phyloP scores from a whole-genome alignment of 1,284 basidiomycete genomes.

The Rhodotorula sp. region DNA sequence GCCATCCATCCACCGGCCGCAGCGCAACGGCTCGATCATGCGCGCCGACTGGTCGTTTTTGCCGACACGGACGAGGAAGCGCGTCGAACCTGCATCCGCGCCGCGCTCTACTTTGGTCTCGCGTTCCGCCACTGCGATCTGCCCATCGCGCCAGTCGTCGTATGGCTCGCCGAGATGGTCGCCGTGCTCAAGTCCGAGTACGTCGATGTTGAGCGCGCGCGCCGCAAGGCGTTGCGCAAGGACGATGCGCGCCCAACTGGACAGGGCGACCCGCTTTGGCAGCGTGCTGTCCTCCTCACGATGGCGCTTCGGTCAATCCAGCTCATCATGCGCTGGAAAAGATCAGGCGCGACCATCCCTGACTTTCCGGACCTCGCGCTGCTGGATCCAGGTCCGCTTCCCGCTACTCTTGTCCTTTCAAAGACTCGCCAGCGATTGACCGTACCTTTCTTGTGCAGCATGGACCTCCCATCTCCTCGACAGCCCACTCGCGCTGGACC shows the following conservation, averaged over 20 bases:
- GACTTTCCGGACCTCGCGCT: slow-evolving; percentile 67
- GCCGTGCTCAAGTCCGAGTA: slow-evolving; percentile 62
- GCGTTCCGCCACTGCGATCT: slow-evolving; percentile 63
- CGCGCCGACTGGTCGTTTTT: slow-evolving; percentile 68
- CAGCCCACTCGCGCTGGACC: slow-evolving; percentile 56
- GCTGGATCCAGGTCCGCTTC: slow-evolving; percentile 58
- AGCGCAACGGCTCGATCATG: slow-evolving; percentile 60
- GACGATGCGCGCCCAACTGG: not conserved
- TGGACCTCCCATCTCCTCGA: slow-evolving; percentile 64
- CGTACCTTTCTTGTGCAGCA: slow-evolving; percentile 49
- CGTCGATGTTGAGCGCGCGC: slow-evolving; percentile 44
- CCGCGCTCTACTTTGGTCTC: slow-evolving; percentile 70
- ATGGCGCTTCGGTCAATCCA: slow-evolving; percentile 34
- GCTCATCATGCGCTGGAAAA: slow-evolving; percentile 13
- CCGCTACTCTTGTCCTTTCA: too few relatives aligned
- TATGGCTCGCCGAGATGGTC: slow-evolving; percentile 68
- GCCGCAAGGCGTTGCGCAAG: slow-evolving; percentile 23
- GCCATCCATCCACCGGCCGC: slow-evolving; percentile 65
- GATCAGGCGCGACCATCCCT: not conserved
- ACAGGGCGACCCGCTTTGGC: slow-evolving; percentile 23
- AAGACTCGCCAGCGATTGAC: slow-evolving; percentile 10
- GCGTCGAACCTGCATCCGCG: slow-evolving; percentile 70
- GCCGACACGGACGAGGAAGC: slow-evolving; percentile 65
- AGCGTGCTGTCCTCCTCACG: slow-evolving; percentile 27
- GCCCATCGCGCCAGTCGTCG: slow-evolving; percentile 59